phyloP scores from a whole-genome alignment of 345 rosid genomes.

The Citrus maxima region DNA sequence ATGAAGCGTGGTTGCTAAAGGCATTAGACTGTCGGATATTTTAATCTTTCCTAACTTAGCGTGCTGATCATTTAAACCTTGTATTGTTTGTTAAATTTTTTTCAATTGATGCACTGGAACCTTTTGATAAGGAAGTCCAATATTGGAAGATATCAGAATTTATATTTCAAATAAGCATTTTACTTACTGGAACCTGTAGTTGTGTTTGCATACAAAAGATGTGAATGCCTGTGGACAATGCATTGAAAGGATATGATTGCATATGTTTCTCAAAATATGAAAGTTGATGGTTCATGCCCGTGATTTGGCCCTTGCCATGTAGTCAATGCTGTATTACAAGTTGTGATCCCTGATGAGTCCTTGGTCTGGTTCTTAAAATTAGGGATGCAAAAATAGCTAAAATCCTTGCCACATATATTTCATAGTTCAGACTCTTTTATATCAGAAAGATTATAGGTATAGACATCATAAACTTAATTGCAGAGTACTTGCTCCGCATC shows the following conservation, averaged over 20 bases:
- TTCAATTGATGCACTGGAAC: neutral
- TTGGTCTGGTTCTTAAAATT: neutral
- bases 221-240: neutral
- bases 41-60: too few species aligned
- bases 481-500: neutral
- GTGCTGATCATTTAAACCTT: neutral
- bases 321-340: neutral
- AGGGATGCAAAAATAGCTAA: too few species aligned
- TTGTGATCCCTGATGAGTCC: neutral
- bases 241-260: neutral
- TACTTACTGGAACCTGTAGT: too few species aligned
- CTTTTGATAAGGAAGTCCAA: neutral
- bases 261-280: neutral
- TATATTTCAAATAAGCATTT: neutral
- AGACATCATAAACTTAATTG: neutral
- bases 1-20: neutral
- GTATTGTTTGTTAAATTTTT: neutral
- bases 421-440: neutral
- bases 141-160: neutral
- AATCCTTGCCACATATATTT: neutral
- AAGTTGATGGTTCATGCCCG: neutral
- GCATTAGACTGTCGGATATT: neutral
- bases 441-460: neutral
- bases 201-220: neutral
- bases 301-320: neutral